phyloP scores from a whole-genome alignment of 2,329 filamentous ascomycete genomes.

The Macrophomina tecta region DNA sequence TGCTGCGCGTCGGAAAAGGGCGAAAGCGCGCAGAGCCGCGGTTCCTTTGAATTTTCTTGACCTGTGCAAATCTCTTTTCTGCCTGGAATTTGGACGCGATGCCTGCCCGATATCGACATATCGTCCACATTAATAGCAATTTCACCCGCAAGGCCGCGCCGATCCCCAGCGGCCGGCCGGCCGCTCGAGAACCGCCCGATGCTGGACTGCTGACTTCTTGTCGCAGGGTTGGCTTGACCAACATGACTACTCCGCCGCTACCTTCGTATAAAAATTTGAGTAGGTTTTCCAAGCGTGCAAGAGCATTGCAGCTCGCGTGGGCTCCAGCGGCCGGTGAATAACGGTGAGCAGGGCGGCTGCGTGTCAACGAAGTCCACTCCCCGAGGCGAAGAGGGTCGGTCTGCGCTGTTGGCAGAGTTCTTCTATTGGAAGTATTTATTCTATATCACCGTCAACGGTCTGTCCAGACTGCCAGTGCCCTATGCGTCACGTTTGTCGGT shows the following conservation, averaged over 20 bases:
- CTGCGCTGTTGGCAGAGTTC: too few relatives aligned
- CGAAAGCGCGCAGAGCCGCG: conserved; percentile 9
- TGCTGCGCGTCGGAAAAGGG: not conserved
- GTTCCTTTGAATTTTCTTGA: conserved; percentile 5
- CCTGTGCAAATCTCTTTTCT: not conserved
- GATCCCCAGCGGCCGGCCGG: conserved; percentile 16
- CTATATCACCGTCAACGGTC: not conserved
- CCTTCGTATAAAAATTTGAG: not conserved
- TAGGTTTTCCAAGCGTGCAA: not conserved
- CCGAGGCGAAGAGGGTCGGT: too few relatives aligned
- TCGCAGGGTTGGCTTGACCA: conserved; percentile 5
- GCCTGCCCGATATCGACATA: not conserved
- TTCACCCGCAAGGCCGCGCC: not conserved
- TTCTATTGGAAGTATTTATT: too few relatives aligned
- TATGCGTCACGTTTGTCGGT: too few relatives aligned
- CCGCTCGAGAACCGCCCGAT: not conserved
- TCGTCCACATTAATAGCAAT: conserved; percentile 15
- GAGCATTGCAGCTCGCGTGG: not conserved
- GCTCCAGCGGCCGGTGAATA: not conserved
- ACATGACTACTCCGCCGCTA: not conserved
- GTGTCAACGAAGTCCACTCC: not conserved
- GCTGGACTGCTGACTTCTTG: not conserved
- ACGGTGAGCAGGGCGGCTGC: not conserved
- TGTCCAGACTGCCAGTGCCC: not conserved
- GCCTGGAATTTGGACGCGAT: conserved; percentile 1